These are phyloP conservation scores for Colletotrichum scovillei DNA, from an alignment of 2,329 filamentous ascomycete genomes.

Conservation along the genomic window DNA sequence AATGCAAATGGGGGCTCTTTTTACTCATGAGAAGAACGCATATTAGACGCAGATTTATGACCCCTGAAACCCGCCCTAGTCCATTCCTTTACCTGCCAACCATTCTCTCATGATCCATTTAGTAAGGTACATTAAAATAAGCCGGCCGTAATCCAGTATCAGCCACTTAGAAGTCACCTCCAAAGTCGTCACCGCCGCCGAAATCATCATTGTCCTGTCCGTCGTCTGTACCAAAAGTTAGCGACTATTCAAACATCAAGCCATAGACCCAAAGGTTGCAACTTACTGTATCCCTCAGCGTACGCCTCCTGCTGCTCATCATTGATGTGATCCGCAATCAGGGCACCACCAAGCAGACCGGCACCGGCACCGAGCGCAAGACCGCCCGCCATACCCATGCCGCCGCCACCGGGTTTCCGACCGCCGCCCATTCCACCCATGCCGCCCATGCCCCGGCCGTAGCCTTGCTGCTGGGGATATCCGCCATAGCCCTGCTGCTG, in stretches of 20 bases:
- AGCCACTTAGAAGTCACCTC: slow-evolving; percentile 52
- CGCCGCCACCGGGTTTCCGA: slow-evolving; percentile 46
- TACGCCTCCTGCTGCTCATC: slow-evolving; percentile 70
- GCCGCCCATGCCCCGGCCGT: slow-evolving; percentile 36
- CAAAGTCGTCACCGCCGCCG: slow-evolving; percentile 44
- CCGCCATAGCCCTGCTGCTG: slow-evolving; percentile 46
- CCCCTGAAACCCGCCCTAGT: not conserved
- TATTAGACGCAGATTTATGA: slow-evolving; percentile 16
- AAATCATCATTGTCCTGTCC: slow-evolving; percentile 39
- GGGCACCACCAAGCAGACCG: slow-evolving; percentile 80
- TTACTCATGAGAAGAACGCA: not conserved
- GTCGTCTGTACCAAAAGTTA: slow-evolving; percentile 36
- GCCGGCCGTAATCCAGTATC: too few relatives aligned
- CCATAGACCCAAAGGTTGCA: too few relatives aligned
- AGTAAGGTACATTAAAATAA: not conserved
- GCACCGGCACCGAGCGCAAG: slow-evolving; percentile 84
- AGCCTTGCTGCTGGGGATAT: slow-evolving; percentile 42
- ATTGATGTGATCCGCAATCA: slow-evolving; percentile 76
- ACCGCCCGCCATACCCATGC: slow-evolving; percentile 74
- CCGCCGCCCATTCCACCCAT: slow-evolving; percentile 52
- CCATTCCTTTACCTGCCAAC: not conserved
- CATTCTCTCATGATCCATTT: not conserved
- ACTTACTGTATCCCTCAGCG: slow-evolving; percentile 55
- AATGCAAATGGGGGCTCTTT: not conserved
- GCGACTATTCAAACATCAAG: not conserved